These are phyloP conservation scores for Cinnamomum micranthum DNA, from an alignment of 164 flowering plant species.

Conservation along the genomic window DNA sequence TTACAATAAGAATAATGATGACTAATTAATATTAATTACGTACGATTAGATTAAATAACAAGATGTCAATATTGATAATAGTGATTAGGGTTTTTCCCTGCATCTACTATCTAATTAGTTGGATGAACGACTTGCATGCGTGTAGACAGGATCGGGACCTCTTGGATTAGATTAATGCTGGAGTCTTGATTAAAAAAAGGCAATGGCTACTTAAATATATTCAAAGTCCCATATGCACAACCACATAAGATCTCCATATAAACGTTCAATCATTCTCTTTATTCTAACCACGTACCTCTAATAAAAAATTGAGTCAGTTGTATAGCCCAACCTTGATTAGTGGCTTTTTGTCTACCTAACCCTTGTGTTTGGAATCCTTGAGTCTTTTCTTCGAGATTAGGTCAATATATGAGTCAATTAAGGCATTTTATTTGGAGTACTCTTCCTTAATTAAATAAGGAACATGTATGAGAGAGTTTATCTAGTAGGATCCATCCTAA, in stretches of 20 bases:
- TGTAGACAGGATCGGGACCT: slow-evolving; percentile 1
- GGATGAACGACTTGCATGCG: not conserved
- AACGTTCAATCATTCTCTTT: slow-evolving; percentile 6
- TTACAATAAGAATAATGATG: too few relatives aligned
- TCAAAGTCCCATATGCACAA: not conserved
- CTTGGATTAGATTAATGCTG: not conserved
- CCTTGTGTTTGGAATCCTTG: not conserved
- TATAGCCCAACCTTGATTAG: not conserved
- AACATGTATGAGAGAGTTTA: not conserved
- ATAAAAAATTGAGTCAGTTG: not conserved
- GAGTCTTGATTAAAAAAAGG: slow-evolving; percentile 1
- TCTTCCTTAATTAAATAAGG: not conserved
- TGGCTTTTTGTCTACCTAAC: not conserved
- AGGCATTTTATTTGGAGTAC: not conserved
- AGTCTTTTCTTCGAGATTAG: not conserved
- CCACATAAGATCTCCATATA: not conserved
- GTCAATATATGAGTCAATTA: slow-evolving; percentile 2
- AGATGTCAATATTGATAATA: too few relatives aligned
- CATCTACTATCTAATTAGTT: too few relatives aligned
- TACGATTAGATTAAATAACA: too few relatives aligned
- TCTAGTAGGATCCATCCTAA: not conserved
- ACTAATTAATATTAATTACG: too few relatives aligned
- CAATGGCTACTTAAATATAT: not conserved
- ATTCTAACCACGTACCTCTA: slow-evolving; percentile 1
- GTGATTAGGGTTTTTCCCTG: not conserved